Evolutionary conservation across 768 basidiomycete genomes (phyloP).

Genomic region (Auriscalpium orientale): DNA sequence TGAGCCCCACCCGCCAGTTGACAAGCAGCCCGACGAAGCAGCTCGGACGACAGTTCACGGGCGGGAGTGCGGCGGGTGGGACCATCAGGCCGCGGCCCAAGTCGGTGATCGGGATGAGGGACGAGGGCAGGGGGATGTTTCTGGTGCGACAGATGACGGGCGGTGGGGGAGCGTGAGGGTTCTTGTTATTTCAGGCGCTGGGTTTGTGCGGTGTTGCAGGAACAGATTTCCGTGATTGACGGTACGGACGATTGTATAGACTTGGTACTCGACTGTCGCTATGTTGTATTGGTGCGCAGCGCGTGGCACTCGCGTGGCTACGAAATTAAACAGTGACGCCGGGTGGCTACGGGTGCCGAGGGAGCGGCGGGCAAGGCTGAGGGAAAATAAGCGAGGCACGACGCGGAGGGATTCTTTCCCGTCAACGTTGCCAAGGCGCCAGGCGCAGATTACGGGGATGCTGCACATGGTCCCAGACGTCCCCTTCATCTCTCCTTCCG

Average conservation of each 20-base stretch:
- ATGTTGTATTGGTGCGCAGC: too few species aligned
- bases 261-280: too few species aligned
- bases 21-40: conserved; percentile 65
- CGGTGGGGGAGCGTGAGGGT: conserved; percentile 12
- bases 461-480: neutral
- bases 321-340: too few species aligned
- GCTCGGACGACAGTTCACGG: conserved; percentile 34
- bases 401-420: too few species aligned
- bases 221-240: too few species aligned
- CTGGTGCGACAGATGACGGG: conserved; percentile 77
- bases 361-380: too few species aligned
- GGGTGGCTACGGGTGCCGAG: too few species aligned
- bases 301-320: too few species aligned
- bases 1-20: conserved; percentile 63
- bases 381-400: too few species aligned
- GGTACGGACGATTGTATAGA: too few species aligned
- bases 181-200: neutral
- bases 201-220: too few species aligned
- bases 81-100: conserved; percentile 53
- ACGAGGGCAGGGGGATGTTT: conserved; percentile 70
- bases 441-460: neutral
- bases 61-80: conserved; percentile 19
- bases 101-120: conserved; percentile 70
- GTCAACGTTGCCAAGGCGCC: neutral
- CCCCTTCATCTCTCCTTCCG: neutral